A percentile compares a stretch with the other conserved stretches of the same genome.
Conservation (phyloP, 148 eudicot species). For the Selenicereus undatus region DNA sequence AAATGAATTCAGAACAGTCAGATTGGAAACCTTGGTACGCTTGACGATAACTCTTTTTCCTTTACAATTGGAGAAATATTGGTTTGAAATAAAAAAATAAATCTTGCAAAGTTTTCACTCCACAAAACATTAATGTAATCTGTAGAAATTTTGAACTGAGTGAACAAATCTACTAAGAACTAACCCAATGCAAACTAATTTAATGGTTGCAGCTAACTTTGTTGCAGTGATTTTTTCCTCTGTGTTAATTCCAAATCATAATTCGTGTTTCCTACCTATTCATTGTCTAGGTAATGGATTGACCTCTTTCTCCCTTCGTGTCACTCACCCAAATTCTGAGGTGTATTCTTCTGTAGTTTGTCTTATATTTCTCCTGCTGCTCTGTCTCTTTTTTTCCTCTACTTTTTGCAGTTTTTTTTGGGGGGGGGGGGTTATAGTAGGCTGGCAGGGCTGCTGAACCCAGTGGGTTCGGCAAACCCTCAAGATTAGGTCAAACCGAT, state of each 20-base stretch:
- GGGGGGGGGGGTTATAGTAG: no score
- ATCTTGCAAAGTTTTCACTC: background rate
- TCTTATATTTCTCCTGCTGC: no score
- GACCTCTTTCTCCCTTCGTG: background rate
- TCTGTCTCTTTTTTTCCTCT: no score
- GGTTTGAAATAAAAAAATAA: background rate
- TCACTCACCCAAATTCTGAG: background rate
- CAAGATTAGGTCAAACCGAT: no score
- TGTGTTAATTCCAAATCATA: background rate
- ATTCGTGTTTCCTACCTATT: background rate
- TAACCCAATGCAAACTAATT: no score
- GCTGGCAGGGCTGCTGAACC: no score
- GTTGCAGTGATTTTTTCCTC: background rate
- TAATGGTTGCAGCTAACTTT: background rate
- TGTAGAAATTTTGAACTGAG: background rate
- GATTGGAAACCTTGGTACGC: constrained; percentile 73
- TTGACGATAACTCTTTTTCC: background rate
- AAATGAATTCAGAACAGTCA: constrained; percentile 46
- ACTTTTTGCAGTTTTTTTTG: no score
- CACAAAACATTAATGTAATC: background rate
- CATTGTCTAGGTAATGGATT: background rate
- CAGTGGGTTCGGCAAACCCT: no score
- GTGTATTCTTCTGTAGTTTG: background rate
- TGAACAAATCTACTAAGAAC: no score
- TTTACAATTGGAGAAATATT: background rate